phyloP scores from a whole-genome alignment of 1,284 basidiomycete species.

The Dichomitus squalens region DNA sequence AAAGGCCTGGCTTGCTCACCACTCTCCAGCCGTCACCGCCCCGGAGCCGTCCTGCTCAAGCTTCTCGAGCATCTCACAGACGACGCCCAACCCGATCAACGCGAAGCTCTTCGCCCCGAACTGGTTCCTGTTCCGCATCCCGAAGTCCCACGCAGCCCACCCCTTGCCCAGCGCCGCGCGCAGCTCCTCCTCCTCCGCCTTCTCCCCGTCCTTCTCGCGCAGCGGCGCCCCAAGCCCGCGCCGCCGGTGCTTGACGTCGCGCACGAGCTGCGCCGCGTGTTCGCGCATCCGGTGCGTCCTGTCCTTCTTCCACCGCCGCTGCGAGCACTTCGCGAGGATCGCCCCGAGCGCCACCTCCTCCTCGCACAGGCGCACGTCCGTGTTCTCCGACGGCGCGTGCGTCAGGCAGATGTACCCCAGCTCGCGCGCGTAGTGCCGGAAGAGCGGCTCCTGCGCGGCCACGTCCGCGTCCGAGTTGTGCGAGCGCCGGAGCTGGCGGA shows the following conservation, averaged over 20 bases:
- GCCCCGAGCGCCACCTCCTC: slow-evolving; percentile 74
- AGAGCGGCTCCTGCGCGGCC: slow-evolving; percentile 41
- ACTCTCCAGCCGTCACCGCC: neutral
- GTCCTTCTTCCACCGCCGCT: slow-evolving; percentile 59
- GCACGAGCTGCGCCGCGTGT: slow-evolving; percentile 54
- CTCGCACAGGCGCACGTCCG: slow-evolving; percentile 60
- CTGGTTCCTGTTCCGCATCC: slow-evolving; percentile 40
- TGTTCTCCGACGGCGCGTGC: slow-evolving; percentile 62
- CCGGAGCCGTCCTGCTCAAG: slow-evolving; percentile 28
- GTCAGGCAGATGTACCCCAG: slow-evolving; percentile 67
- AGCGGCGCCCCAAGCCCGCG: slow-evolving; percentile 31
- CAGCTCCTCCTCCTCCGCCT: slow-evolving; percentile 34
- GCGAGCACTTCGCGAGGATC: slow-evolving; percentile 62
- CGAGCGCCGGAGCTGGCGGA: slow-evolving; percentile 36
- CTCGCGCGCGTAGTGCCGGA: slow-evolving; percentile 60
- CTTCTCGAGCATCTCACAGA: slow-evolving; percentile 61
- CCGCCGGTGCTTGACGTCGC: slow-evolving; percentile 50
- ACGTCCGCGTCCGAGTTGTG: slow-evolving; percentile 20
- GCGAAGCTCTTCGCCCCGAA: slow-evolving; percentile 72
- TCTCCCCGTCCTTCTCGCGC: slow-evolving; percentile 19
- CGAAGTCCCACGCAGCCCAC: slow-evolving; percentile 68
- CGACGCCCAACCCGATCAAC: slow-evolving; percentile 57
- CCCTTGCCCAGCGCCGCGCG: slow-evolving; percentile 48
- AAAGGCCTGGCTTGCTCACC: neutral
- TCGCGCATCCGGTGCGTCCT: slow-evolving; percentile 64